Evolutionary conservation across 2,329 filamentous ascomycete species (phyloP).

Genomic region (Sporothrix dimorphospora): DNA sequence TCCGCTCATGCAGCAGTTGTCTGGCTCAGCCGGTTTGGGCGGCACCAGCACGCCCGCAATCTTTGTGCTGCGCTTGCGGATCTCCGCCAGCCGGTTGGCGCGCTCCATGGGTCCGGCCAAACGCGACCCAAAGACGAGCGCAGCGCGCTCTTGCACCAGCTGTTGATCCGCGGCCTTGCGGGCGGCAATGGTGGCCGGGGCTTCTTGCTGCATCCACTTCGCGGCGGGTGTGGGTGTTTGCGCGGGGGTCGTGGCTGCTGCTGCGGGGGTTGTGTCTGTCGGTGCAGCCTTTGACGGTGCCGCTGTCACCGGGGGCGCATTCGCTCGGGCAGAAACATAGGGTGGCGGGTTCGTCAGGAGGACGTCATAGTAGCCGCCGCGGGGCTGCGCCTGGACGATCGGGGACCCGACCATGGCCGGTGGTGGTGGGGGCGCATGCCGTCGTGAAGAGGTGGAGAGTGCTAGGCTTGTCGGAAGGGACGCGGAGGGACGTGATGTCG

Average conservation of each 20-base stretch:
- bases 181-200: conserved; percentile 36
- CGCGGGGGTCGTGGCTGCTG: conserved; percentile 33
- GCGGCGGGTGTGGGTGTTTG: conserved; percentile 33
- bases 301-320: conserved; percentile 49
- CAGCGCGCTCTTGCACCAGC: conserved; percentile 56
- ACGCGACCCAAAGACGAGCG: conserved; percentile 80
- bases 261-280: conserved; percentile 22
- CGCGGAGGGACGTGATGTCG: background rate
- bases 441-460: conserved; percentile 9
- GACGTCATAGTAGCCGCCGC: conserved; percentile 63
- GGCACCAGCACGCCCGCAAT: conserved; percentile 83
- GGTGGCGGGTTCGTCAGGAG: conserved; percentile 54
- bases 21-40: conserved; percentile 82
- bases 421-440: background rate
- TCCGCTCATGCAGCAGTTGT: conserved; percentile 99
- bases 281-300: conserved; percentile 29
- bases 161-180: conserved; percentile 5
- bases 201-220: background rate
- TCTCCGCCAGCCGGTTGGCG: conserved; percentile 60
- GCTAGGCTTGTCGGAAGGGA: background rate
- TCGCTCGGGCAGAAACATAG: conserved; percentile 47
- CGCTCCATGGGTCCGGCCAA: conserved; percentile 74
- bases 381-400: conserved; percentile 50
- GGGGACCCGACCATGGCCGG: too few relatives aligned
- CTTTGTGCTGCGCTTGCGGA: conserved; percentile 61